phyloP scores from a whole-genome alignment of 352 stramenopile species.

The Phytophthora hybrid region DNA sequence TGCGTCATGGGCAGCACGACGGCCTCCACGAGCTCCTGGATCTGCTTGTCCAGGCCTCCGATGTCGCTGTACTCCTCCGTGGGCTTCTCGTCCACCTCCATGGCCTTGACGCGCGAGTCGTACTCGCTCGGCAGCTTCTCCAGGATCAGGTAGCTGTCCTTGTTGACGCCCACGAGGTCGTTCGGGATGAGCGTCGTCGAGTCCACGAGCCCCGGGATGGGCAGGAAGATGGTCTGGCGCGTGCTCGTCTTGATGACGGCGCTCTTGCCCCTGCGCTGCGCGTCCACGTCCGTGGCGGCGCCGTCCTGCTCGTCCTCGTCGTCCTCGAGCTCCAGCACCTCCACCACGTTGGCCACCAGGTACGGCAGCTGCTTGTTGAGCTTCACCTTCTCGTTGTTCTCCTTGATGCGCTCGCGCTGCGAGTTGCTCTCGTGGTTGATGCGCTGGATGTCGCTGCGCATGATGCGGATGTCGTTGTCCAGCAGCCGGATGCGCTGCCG shows the following conservation, averaged over 20 bases:
- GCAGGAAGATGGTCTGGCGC: slow-evolving; percentile 98
- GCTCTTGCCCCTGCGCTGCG: slow-evolving; percentile 91
- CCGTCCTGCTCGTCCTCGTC: slow-evolving; percentile 96
- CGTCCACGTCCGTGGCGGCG: slow-evolving; percentile 93
- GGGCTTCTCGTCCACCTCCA: slow-evolving; percentile 96
- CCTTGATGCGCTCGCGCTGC: slow-evolving; percentile 96
- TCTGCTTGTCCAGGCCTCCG: slow-evolving; percentile 98
- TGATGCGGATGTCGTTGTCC: slow-evolving; percentile 98
- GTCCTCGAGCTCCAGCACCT: slow-evolving; percentile 89
- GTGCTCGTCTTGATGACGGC: slow-evolving; percentile 99
- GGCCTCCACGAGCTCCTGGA: slow-evolving; percentile 98
- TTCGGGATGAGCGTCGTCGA: slow-evolving; percentile 95
- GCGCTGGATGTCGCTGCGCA: slow-evolving; percentile 96
- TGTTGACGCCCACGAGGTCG: slow-evolving; percentile 99
- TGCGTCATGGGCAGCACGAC: slow-evolving; percentile 99
- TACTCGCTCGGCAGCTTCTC: slow-evolving; percentile 99
- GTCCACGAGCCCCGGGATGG: slow-evolving; percentile 97
- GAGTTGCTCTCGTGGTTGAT: slow-evolving; percentile 97
- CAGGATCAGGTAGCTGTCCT: slow-evolving; percentile 99
- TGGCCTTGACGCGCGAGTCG: slow-evolving; percentile 98
- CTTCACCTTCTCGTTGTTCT: slow-evolving; percentile 99
- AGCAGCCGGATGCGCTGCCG: slow-evolving; percentile 96
- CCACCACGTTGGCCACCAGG: slow-evolving; percentile 99
- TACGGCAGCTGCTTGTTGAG: slow-evolving; percentile 99
- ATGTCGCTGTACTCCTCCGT: slow-evolving; percentile 97